Percentiles rank a stretch among this genome's conserved stretches.
phyloP scores from a whole-genome alignment of 768 basidiomycete genomes.

The Lyophyllum semitale region DNA sequence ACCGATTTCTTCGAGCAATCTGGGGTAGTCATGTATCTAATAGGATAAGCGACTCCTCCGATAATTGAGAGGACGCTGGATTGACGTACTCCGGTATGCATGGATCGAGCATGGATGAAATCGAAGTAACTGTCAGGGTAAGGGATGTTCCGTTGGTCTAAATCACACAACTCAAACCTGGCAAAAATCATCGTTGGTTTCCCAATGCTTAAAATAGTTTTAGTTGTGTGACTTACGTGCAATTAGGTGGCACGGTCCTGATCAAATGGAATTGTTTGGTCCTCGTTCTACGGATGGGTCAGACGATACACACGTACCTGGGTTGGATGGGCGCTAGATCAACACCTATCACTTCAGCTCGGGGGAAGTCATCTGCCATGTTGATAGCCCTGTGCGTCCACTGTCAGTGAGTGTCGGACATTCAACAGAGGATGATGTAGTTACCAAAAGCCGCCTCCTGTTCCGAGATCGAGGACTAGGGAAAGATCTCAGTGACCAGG shows the following conservation, averaged over 20 bases:
- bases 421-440: conserved; percentile 5
- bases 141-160: conserved; percentile 60
- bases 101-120: conserved; percentile 68
- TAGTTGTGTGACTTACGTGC: conserved; percentile 55
- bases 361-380: conserved; percentile 72
- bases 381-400: conserved; percentile 58
- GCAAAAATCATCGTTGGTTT: conserved; percentile 6
- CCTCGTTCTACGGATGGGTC: background rate
- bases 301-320: conserved; percentile 39
- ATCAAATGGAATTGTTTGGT: background rate
- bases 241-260: conserved; percentile 68
- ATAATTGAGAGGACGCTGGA: background rate
- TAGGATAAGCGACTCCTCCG: background rate
- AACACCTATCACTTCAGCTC: conserved; percentile 65
- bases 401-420: background rate
- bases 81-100: conserved; percentile 63
- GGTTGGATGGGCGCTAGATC: conserved; percentile 77
- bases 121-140: conserved; percentile 67
- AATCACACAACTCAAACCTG: conserved; percentile 74
- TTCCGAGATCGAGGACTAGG: conserved; percentile 67
- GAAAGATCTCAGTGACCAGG: conserved; percentile 18
- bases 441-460: conserved; percentile 66
- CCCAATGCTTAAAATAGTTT: conserved; percentile 1
- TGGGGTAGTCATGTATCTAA: conserved; percentile 64
- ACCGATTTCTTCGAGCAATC: conserved; percentile 59